These are phyloP conservation scores for Anisodus acutangulus DNA, from an alignment of 257 asterid species.

Conservation along the genomic window DNA sequence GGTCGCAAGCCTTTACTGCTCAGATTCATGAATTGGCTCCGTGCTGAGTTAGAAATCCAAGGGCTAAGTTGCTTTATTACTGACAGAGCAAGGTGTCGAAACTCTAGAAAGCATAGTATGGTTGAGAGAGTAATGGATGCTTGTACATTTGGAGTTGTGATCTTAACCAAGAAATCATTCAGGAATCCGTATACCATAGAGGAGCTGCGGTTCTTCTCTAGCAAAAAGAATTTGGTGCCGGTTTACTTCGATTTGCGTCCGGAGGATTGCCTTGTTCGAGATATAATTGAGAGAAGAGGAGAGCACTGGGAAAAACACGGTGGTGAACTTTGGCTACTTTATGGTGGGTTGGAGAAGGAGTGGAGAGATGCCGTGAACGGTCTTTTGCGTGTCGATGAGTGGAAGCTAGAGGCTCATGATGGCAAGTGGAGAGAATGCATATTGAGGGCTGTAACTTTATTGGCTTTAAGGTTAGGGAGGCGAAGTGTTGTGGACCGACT, in stretches of 20 bases:
- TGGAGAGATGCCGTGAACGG: conserved; percentile 83
- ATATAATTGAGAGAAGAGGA: conserved; percentile 86
- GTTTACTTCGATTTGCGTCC: conserved; percentile 84
- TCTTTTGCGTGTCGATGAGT: conserved; percentile 87
- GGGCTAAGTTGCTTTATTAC: conserved; percentile 87
- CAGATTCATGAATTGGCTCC: conserved; percentile 81
- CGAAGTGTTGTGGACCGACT: conserved; percentile 82
- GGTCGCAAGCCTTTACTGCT: conserved; percentile 69
- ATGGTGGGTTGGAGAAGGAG: conserved; percentile 89
- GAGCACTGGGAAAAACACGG: conserved; percentile 96
- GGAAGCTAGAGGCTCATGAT: conserved; percentile 89
- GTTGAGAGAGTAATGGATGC: conserved; percentile 85
- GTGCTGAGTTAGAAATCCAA: conserved; percentile 81
- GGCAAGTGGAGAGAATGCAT: conserved; percentile 97
- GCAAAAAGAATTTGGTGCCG: conserved; percentile 95
- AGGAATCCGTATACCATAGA: conserved; percentile 83
- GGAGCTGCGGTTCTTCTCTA: conserved; percentile 79
- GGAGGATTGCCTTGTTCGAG: conserved; percentile 87
- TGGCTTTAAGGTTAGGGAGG: conserved; percentile 92
- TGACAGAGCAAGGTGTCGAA: conserved; percentile 68
- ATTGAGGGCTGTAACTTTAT: conserved; percentile 73
- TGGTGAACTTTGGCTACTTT: conserved; percentile 87
- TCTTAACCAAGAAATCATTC: conserved; percentile 85
- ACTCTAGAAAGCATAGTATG: conserved; percentile 64
- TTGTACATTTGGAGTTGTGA: conserved; percentile 77